Evolutionary conservation across 768 basidiomycete species (phyloP).

Genomic region (Hericium rajendrae): DNA sequence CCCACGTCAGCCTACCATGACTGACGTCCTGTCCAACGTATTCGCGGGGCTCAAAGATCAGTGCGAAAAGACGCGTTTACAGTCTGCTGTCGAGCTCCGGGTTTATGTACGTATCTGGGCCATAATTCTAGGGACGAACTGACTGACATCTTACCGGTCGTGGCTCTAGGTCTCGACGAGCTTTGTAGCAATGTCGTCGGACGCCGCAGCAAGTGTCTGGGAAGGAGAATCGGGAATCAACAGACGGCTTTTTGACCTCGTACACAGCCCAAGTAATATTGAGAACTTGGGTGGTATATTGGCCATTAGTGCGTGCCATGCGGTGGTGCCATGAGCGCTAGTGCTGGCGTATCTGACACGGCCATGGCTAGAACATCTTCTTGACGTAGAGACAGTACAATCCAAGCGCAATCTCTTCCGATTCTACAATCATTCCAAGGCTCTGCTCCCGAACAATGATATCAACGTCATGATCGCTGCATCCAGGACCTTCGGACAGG

Average conservation of each 20-base stretch:
- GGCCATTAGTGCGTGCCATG: slow-evolving; percentile 61
- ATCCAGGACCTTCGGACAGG: slow-evolving; percentile 81
- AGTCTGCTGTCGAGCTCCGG: slow-evolving; percentile 63
- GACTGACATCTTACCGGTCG: slow-evolving; percentile 4
- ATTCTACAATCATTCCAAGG: slow-evolving; percentile 88
- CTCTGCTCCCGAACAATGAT: slow-evolving; percentile 84
- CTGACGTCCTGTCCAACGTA: slow-evolving; percentile 57
- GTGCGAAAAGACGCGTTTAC: slow-evolving; percentile 50
- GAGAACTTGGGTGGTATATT: slow-evolving; percentile 83
- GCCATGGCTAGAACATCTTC: slow-evolving; percentile 49
- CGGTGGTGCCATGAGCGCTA: neutral
- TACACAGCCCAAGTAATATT: slow-evolving; percentile 66
- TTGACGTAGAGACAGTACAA: slow-evolving; percentile 75
- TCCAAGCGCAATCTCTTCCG: slow-evolving; percentile 74
- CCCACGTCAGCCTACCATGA: slow-evolving; percentile 32
- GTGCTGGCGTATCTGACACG: slow-evolving; percentile 9
- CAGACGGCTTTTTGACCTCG: slow-evolving; percentile 67
- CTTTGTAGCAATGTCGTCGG: slow-evolving; percentile 73
- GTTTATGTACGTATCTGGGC: slow-evolving; percentile 49
- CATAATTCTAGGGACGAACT: neutral
- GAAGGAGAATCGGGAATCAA: slow-evolving; percentile 80
- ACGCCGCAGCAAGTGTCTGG: slow-evolving; percentile 75
- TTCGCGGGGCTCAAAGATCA: slow-evolving; percentile 59
- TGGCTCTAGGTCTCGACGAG: slow-evolving; percentile 53
- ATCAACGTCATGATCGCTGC: slow-evolving; percentile 90